Base-by-base conservation (phyloP, 331 rosid genomes). In the Phaseolus coccineus region DNA sequence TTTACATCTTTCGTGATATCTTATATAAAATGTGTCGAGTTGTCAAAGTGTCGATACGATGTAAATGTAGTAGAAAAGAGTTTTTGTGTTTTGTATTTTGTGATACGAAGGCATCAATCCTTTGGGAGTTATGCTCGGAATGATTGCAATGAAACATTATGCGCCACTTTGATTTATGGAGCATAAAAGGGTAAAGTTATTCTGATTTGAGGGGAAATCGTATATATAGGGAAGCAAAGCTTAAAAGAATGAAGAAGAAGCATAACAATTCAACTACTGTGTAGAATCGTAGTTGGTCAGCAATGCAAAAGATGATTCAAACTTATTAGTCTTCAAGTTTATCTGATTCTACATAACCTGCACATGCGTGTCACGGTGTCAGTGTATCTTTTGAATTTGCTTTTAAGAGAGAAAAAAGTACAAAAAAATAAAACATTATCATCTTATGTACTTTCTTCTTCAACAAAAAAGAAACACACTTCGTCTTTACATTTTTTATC, bases 141-240 rank as follows among this genome's bases (percentile, higher is more conserved):
- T 80, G 79, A 80, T 76, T 76, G 78, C 51, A 15, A 70, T 22
- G 56, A 69, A 63, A 68, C 58, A 61, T 76, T 62, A 61, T 69
- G 77, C 78, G 76, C 59, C 85, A 76, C 77, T 81, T 35, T 68
- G 8, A 75, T 55, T 25, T 47, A 47, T 81, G 72, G 47, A 57
- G 63, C 73, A 67, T 74, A 67, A 76, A 81, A 46, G 15, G 51
- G 40, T 58, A 76, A 76, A 76, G 78, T 69, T 76, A 82, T 81
- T 76, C 81, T 76, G 13, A 51, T 76, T 37, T 75, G 40, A n/a
- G 51, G 57, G 56, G 40, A 81, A 48, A 67, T 69, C 19, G 8
- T 2, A 44, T 44, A 9, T 10, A 44, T 10, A 11, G 51, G 51
- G 51, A 46, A 11, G 51, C 51, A 12, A 46, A 46, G 15, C 16